Percentiles rank a stretch among this genome's conserved stretches.
Evolutionary conservation across 2,329 filamentous ascomycete genomes (phyloP).

Genomic region (Talaromyces piceae): DNA sequence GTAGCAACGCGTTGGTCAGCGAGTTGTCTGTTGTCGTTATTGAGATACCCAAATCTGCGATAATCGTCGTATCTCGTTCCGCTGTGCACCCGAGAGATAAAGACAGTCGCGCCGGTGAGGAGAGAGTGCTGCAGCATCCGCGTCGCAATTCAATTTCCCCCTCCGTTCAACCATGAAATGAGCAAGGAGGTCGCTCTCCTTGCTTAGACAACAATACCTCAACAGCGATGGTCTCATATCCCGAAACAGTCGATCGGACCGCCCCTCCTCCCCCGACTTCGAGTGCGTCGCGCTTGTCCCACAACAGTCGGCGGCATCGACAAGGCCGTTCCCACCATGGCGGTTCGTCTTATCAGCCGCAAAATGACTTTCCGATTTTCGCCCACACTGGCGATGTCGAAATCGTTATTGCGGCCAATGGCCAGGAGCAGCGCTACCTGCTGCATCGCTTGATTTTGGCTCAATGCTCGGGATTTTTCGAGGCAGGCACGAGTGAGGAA

Average conservation of each 20-base stretch:
- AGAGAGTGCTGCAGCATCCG: neutral
- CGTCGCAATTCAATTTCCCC: neutral
- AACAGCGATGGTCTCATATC: slow-evolving; percentile 34
- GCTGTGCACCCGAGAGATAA: neutral
- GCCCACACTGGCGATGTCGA: slow-evolving; percentile 88
- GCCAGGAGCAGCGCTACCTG: slow-evolving; percentile 74
- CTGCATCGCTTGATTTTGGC: slow-evolving; percentile 80
- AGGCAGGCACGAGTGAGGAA: slow-evolving; percentile 67
- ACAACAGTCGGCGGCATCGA: slow-evolving; percentile 58
- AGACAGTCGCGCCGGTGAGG: neutral
- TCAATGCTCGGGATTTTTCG: slow-evolving; percentile 90
- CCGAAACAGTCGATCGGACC: slow-evolving; percentile 44
- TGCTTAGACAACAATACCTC: slow-evolving; percentile 5
- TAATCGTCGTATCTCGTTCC: neutral
- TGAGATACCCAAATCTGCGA: too few species aligned
- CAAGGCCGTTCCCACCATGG: slow-evolving; percentile 77
- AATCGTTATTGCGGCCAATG: slow-evolving; percentile 64
- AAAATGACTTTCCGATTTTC: slow-evolving; percentile 92
- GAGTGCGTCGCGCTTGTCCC: slow-evolving; percentile 56
- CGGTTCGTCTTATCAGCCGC: slow-evolving; percentile 58
- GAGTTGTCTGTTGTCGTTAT: too few species aligned
- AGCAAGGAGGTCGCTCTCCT: slow-evolving; percentile 9
- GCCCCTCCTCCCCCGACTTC: slow-evolving; percentile 55
- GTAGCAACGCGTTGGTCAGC: too few species aligned
- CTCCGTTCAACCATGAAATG: slow-evolving; percentile 6